Conservation (phyloP, 2,329 filamentous ascomycete species). For the Xylaria hypoxylon region DNA sequence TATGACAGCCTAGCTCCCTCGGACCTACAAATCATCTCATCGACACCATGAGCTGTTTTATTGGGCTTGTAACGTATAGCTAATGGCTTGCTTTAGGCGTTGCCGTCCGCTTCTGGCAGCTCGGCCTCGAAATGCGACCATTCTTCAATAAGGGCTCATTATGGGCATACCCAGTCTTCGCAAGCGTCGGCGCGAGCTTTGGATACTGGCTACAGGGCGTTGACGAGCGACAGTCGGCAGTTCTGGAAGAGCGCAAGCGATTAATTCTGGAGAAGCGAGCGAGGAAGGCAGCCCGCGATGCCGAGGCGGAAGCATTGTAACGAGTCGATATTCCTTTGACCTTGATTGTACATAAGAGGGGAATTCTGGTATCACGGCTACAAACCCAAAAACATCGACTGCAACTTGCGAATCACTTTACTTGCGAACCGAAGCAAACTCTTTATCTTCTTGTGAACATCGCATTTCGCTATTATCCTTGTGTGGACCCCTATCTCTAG, state of each 20-base stretch:
- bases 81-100: constrained; percentile 70
- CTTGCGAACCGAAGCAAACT: constrained; percentile 21
- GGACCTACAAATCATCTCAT: constrained; percentile 11
- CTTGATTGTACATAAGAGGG: constrained; percentile 43
- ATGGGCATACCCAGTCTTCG: constrained; percentile 94
- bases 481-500: constrained; percentile 10
- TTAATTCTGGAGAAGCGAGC: constrained; percentile 89
- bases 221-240: constrained; percentile 81
- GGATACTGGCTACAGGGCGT: constrained; percentile 97
- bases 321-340: constrained; percentile 28
- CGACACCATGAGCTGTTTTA: background rate
- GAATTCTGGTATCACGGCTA: constrained; percentile 18
- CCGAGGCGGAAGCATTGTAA: constrained; percentile 47
- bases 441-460: constrained; percentile 22
- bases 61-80: constrained; percentile 16
- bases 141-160: constrained; percentile 86
- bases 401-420: constrained; percentile 3
- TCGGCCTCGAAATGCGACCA: constrained; percentile 98
- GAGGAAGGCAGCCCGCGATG: constrained; percentile 76
- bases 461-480: constrained; percentile 23
- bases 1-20: constrained; percentile 61
- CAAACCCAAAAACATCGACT: constrained; percentile 12
- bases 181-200: constrained; percentile 85
- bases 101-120: constrained; percentile 92
- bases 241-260: constrained; percentile 82